Percentiles rank a stretch among this genome's conserved stretches.
Conservation (phyloP, 2,329 filamentous ascomycete genomes). For the Monilinia polystroma region DNA sequence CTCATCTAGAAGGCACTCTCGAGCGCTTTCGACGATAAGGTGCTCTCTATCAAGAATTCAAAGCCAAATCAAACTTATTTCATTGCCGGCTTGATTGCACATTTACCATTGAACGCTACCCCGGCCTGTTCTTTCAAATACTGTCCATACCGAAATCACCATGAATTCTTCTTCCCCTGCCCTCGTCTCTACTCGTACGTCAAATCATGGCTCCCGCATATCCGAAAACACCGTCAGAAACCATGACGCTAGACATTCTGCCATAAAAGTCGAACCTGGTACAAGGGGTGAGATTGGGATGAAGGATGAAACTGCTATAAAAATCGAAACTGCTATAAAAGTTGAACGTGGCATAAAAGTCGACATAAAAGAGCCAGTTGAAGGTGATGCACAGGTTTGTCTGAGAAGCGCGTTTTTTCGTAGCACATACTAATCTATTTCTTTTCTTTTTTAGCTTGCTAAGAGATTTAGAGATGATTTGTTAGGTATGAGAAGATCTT, state of each 20-base stretch:
- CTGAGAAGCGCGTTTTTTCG: not conserved
- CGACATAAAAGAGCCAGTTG: constrained; percentile 18
- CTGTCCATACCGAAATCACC: constrained; percentile 6
- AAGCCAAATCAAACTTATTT: not conserved
- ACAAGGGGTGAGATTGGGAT: constrained; percentile 3
- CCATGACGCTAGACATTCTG: constrained; percentile 22
- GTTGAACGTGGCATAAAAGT: constrained; percentile 18
- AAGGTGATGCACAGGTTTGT: constrained; percentile 29
- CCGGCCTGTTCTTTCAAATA: constrained; percentile 3
- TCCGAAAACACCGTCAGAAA: constrained; percentile 14
- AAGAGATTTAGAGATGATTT: constrained; percentile 49
- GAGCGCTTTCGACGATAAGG: not conserved
- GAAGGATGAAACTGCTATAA: constrained; percentile 13
- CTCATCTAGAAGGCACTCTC: constrained; percentile 2
- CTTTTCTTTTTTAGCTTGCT: constrained; percentile 31
- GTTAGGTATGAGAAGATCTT: constrained; percentile 57
- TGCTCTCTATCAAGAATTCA: not conserved
- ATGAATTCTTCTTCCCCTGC: constrained; percentile 28
- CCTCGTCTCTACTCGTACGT: constrained; percentile 8
- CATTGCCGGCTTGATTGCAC: not conserved
- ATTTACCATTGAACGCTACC: constrained; percentile 3
- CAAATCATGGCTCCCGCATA: constrained; percentile 18
- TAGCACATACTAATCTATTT: constrained; percentile 23
- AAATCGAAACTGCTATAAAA: constrained; percentile 11
- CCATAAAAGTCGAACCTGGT: not conserved